Evolutionary conservation across 768 basidiomycete genomes (phyloP).

Genomic region (Hydnum rufescens): DNA sequence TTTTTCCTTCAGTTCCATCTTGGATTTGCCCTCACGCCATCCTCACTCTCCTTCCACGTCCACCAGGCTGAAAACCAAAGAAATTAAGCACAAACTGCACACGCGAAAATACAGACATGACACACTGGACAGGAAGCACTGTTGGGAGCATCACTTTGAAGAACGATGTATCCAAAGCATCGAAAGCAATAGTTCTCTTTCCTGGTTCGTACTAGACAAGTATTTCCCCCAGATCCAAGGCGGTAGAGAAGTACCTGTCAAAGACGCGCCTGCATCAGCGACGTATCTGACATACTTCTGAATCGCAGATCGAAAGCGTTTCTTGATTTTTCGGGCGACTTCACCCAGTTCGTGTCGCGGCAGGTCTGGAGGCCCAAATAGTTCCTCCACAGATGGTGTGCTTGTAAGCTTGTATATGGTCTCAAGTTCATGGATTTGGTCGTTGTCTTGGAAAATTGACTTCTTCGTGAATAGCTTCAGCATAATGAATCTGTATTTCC

Average conservation of each 20-base stretch:
- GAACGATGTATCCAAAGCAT: conserved; percentile 69
- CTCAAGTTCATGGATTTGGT: conserved; percentile 94
- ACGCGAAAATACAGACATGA: too few species aligned
- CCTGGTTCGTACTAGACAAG: conserved; percentile 67
- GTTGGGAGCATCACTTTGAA: conserved; percentile 56
- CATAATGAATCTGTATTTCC: conserved; percentile 71
- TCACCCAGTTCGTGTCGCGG: conserved; percentile 99
- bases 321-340: conserved; percentile 53
- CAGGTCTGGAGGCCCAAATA: conserved; percentile 62
- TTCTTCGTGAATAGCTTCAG: conserved; percentile 90
- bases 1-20: conserved; percentile 52
- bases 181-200: conserved; percentile 51
- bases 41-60: conserved; percentile 79
- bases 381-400: conserved; percentile 63
- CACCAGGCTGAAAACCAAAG: conserved; percentile 32
- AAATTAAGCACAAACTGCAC: too few species aligned
- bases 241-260: conserved; percentile 65
- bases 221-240: conserved; percentile 67
- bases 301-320: conserved; percentile 66
- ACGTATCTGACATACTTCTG: conserved; percentile 35
- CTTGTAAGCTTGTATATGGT: conserved; percentile 82
- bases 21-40: conserved; percentile 96
- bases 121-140: conserved; percentile 59
- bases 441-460: conserved; percentile 93
- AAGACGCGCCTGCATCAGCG: not conserved